A percentile compares a stretch with the other conserved stretches of the same genome.
Conservation (phyloP, 148 eudicot genomes). For the Bassia scoparia region DNA sequence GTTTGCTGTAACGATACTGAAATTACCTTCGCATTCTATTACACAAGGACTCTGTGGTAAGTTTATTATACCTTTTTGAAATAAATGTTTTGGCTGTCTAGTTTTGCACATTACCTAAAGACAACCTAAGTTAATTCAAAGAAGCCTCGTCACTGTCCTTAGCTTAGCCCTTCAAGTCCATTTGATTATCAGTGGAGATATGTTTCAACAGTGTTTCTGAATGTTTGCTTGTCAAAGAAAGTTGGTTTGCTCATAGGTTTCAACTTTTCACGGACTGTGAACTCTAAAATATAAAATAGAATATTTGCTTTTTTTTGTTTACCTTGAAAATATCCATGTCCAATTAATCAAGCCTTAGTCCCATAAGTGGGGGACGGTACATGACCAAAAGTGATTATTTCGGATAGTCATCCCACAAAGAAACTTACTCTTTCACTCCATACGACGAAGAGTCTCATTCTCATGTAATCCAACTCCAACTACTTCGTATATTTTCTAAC, state of each 20-base stretch:
- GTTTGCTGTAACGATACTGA: conserved; percentile 64
- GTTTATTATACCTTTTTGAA: neutral
- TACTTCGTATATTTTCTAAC: no score
- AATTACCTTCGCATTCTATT: conserved; percentile 83
- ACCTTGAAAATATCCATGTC: no score
- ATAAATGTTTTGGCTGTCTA: neutral
- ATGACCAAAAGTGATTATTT: no score
- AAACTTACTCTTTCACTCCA: no score
- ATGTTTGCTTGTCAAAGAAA: neutral
- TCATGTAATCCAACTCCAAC: no score
- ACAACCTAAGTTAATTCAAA: neutral
- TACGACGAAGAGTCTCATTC: no score
- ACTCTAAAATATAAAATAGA: neutral
- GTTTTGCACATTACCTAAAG: neutral
- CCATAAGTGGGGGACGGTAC: no score
- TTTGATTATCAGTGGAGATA: neutral
- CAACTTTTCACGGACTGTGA: neutral
- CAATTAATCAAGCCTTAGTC: no score
- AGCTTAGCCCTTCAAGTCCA: neutral
- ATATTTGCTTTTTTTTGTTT: neutral
- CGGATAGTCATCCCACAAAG: no score
- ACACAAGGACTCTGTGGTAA: conserved; percentile 80
- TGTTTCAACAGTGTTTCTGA: neutral
- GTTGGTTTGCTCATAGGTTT: neutral
- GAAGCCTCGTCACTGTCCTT: neutral